Percentiles rank a stretch among this genome's conserved stretches.
Evolutionary conservation across 2,329 filamentous ascomycete species (phyloP).

Genomic region (Diaporthe sp.): DNA sequence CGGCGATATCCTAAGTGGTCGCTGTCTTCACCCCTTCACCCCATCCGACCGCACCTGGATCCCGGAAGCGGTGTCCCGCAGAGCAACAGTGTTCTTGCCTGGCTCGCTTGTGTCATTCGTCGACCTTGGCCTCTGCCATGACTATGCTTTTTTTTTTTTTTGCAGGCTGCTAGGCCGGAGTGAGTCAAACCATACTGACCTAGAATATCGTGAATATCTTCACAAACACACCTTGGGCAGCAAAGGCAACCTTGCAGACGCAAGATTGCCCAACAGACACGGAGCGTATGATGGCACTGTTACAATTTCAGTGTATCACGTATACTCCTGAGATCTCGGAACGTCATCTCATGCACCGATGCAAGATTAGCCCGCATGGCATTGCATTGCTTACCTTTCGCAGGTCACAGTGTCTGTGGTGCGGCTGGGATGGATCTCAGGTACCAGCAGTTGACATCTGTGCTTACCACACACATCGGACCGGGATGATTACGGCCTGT

Average conservation of each 20-base stretch:
- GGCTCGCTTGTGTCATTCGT: not conserved
- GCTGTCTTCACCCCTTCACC: not conserved
- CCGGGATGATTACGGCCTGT: not conserved
- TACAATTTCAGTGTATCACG: not conserved
- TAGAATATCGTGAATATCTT: no score
- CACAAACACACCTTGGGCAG: not conserved
- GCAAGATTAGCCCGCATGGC: not conserved
- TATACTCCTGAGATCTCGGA: not conserved
- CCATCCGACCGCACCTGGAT: not conserved
- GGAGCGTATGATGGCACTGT: not conserved
- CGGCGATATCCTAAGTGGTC: not conserved
- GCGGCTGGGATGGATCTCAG: not conserved
- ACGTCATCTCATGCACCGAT: not conserved
- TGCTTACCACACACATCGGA: not conserved
- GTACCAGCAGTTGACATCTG: not conserved
- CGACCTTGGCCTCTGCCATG: no score
- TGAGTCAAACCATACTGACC: no score
- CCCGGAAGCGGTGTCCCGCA: not conserved
- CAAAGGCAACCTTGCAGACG: no score
- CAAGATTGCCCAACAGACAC: not conserved
- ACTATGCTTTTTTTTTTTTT: not conserved
- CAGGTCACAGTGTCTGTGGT: not conserved
- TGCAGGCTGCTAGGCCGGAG: not conserved
- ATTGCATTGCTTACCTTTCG: not conserved
- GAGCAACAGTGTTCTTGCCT: not conserved